Percentiles rank a stretch among this genome's conserved stretches.
Conservation (phyloP, 2,329 filamentous ascomycete species). For the Trematosphaeria pertusa region DNA sequence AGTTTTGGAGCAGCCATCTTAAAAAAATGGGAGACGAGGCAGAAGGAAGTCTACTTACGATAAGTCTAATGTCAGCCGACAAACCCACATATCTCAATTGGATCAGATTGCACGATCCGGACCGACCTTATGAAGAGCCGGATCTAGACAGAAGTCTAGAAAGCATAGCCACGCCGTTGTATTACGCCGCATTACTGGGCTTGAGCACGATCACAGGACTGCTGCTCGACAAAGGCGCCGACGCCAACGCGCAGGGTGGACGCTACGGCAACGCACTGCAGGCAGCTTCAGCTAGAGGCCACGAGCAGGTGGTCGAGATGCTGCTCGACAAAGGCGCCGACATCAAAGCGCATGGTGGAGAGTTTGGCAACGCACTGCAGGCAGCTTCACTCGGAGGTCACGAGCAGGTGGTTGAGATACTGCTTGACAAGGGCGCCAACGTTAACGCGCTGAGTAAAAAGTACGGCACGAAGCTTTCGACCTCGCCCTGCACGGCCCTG, state of each 20-base stretch:
- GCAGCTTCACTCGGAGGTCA: no score
- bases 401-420: no score
- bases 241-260: slow-evolving; percentile 21
- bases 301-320: slow-evolving; percentile 26
- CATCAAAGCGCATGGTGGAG: slow-evolving; percentile 20
- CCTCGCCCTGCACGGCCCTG: no score
- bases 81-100: slow-evolving; percentile 26
- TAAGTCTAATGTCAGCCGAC: slow-evolving; percentile 18
- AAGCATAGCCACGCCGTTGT: slow-evolving; percentile 22
- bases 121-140: slow-evolving; percentile 6
- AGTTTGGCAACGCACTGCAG: slow-evolving; percentile 10
- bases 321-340: slow-evolving; percentile 18
- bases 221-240: slow-evolving; percentile 25
- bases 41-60: slow-evolving; percentile 11
- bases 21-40: slow-evolving; percentile 16
- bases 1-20: slow-evolving; percentile 35
- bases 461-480: no score
- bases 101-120: slow-evolving; percentile 26
- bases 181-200: slow-evolving; percentile 25
- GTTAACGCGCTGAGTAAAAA: no score
- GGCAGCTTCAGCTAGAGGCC: slow-evolving; percentile 24
- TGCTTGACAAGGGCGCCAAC: no score
- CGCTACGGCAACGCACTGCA: slow-evolving; percentile 26
- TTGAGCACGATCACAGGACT: slow-evolving; percentile 19
- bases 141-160: slow-evolving; percentile 10